phyloP scores from a whole-genome alignment of 1,139 yeast species.

The Citeromyces siamensis region DNA sequence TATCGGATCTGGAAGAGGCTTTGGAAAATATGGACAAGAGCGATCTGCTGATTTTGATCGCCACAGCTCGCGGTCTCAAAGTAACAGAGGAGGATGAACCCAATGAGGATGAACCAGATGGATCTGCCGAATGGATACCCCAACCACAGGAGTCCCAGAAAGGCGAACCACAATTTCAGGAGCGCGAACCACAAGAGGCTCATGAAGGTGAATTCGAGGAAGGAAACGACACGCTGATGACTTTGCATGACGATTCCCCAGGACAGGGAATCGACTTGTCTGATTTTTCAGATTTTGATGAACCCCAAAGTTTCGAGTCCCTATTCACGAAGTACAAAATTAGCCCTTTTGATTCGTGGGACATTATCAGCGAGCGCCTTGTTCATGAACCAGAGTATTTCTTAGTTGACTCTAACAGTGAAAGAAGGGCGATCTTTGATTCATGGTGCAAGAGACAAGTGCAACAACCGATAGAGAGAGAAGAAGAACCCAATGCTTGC shows the following conservation, averaged over 20 bases:
- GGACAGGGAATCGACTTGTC: slow-evolving; percentile 12
- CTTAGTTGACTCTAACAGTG: slow-evolving; percentile 20
- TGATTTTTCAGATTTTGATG: slow-evolving; percentile 9
- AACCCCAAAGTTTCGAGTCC: slow-evolving; percentile 5
- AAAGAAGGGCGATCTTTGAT: slow-evolving; percentile 25
- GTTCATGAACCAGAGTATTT: slow-evolving; percentile 26
- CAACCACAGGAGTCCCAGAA: too few relatives aligned
- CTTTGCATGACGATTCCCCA: slow-evolving; percentile 9
- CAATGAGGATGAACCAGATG: slow-evolving; percentile 10
- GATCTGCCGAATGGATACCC: slow-evolving; percentile 4
- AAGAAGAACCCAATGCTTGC: slow-evolving; percentile 7
- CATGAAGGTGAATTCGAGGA: slow-evolving; percentile 7
- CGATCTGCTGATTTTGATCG: slow-evolving; percentile 25
- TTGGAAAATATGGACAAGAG: slow-evolving; percentile 21
- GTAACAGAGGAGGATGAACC: slow-evolving; percentile 1
- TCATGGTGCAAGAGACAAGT: slow-evolving; percentile 23
- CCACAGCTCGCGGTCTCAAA: slow-evolving; percentile 30
- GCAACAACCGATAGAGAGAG: slow-evolving; percentile 1
- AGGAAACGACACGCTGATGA: slow-evolving; percentile 5
- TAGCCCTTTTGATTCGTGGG: slow-evolving; percentile 35
- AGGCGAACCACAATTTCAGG: not conserved
- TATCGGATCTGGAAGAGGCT: slow-evolving; percentile 15
- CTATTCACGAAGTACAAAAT: slow-evolving; percentile 18
- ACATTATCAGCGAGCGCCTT: slow-evolving; percentile 26
- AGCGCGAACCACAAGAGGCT: slow-evolving; percentile 7